A percentile compares a stretch with the other conserved stretches of the same genome.
These are phyloP conservation scores for Phytomonas francai DNA, from an alignment of 208 protist genomes.

Conservation along the genomic window DNA sequence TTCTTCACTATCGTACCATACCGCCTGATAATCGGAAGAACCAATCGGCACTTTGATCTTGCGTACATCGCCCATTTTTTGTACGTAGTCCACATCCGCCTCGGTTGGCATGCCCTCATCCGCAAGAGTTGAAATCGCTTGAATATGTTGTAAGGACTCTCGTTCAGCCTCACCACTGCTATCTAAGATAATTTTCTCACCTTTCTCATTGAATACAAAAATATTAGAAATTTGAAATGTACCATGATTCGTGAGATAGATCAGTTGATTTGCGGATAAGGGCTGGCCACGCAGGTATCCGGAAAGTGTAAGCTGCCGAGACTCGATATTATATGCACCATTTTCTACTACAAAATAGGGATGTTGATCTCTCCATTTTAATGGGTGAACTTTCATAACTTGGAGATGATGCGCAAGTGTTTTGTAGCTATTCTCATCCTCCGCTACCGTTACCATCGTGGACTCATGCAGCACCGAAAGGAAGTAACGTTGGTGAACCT, in stretches of 20 bases:
- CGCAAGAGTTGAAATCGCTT: conserved; percentile 67
- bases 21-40: conserved; percentile 61
- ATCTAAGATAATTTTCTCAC: conserved; percentile 19
- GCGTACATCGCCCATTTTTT: conserved; percentile 20
- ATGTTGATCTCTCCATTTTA: conserved; percentile 83
- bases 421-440: conserved; percentile 31
- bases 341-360: conserved; percentile 74
- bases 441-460: conserved; percentile 52
- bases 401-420: conserved; percentile 58
- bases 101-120: conserved; percentile 63
- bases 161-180: conserved; percentile 32
- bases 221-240: conserved; percentile 80
- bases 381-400: conserved; percentile 47
- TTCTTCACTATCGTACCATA: conserved; percentile 69
- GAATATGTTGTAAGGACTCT: conserved; percentile 67
- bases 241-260: conserved; percentile 84
- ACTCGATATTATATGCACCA: conserved; percentile 29
- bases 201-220: conserved; percentile 14
- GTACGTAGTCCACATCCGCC: conserved; percentile 49
- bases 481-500: conserved; percentile 83
- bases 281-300: conserved; percentile 67
- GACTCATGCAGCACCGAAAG: conserved; percentile 67
- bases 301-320: conserved; percentile 44
- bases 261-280: conserved; percentile 66
- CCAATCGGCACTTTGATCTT: conserved; percentile 63